A percentile compares a stretch with the other conserved stretches of the same genome.
phyloP scores from a whole-genome alignment of 371 early-diverging fungal species.

The Mortierella sp. region DNA sequence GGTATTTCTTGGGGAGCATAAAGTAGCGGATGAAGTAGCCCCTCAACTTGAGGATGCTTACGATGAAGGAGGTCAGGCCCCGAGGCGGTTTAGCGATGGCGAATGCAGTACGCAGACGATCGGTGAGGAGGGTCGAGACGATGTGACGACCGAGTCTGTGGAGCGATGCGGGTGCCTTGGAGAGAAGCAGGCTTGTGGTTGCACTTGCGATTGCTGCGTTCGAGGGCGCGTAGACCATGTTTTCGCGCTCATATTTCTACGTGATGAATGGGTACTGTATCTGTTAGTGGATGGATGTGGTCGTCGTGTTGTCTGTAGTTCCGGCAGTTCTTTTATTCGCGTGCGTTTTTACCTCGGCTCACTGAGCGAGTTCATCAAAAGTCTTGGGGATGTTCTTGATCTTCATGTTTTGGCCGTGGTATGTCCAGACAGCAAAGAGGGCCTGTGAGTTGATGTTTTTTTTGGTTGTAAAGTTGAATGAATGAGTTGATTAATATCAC shows the following conservation, averaged over 20 bases:
- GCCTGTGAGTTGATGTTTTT: constrained; percentile 11
- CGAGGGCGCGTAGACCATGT: constrained; percentile 26
- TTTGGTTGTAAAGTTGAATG: neutral
- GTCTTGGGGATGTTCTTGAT: constrained; percentile 68
- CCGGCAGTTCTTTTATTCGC: neutral
- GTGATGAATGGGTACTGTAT: too few relatives aligned
- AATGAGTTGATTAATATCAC: too few relatives aligned
- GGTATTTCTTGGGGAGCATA: constrained; percentile 31
- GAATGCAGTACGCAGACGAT: constrained; percentile 43
- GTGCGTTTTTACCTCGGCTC: constrained; percentile 49
- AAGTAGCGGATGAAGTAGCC: constrained; percentile 49
- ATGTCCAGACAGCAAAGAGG: constrained; percentile 57
- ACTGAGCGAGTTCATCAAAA: constrained; percentile 57
- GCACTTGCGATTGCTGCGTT: constrained; percentile 55
- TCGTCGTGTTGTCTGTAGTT: neutral
- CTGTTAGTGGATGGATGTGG: neutral
- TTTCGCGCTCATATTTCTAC: constrained; percentile 25
- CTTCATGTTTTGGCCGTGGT: constrained; percentile 62
- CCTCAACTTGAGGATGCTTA: constrained; percentile 17
- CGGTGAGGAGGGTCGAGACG: constrained; percentile 46
- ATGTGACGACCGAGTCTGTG: constrained; percentile 30
- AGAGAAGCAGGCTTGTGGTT: constrained; percentile 48
- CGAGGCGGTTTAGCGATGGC: constrained; percentile 35
- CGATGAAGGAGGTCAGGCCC: constrained; percentile 11
- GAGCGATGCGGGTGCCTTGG: constrained; percentile 25